These are phyloP conservation scores for Leccinum pallidistipes DNA, from an alignment of 1,284 basidiomycete species.

Conservation along the genomic window DNA sequence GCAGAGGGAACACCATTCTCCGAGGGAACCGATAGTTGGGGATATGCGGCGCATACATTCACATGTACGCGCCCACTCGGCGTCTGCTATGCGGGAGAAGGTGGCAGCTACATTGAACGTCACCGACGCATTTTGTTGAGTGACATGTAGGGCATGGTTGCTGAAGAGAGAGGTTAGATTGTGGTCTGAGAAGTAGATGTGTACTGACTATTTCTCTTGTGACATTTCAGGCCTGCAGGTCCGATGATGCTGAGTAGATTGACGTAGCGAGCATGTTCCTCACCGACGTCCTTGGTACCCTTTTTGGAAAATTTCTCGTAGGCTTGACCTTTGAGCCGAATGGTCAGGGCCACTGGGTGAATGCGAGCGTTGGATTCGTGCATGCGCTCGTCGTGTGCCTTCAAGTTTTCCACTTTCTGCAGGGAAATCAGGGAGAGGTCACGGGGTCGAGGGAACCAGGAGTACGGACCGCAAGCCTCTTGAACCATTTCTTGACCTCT, in stretches of 20 bases:
- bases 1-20: slow-evolving; percentile 40
- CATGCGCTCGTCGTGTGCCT: slow-evolving; percentile 68
- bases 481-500: slow-evolving; percentile 82
- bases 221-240: slow-evolving; percentile 58
- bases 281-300: slow-evolving; percentile 61
- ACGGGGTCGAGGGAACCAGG: not conserved
- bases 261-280: slow-evolving; percentile 77
- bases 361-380: slow-evolving; percentile 69
- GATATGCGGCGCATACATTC: slow-evolving; percentile 67
- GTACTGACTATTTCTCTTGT: slow-evolving; percentile 70
- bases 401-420: slow-evolving; percentile 82
- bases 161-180: slow-evolving; percentile 37
- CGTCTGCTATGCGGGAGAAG: slow-evolving; percentile 68
- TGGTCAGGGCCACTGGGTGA: slow-evolving; percentile 7
- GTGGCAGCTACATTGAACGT: slow-evolving; percentile 62
- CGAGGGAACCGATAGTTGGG: slow-evolving; percentile 40
- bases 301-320: slow-evolving; percentile 81
- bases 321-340: slow-evolving; percentile 46
- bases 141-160: slow-evolving; percentile 63
- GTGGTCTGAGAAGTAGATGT: not conserved
- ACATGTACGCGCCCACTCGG: slow-evolving; percentile 72
- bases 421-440: not conserved
- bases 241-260: slow-evolving; percentile 70
- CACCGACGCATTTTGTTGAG: slow-evolving; percentile 57
- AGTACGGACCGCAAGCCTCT: slow-evolving; percentile 64